Percentiles rank a stretch among this genome's conserved stretches.
Evolutionary conservation across 495 filamentous ascomycete genomes (phyloP).

Genomic region (Penicillium samsonianum): DNA sequence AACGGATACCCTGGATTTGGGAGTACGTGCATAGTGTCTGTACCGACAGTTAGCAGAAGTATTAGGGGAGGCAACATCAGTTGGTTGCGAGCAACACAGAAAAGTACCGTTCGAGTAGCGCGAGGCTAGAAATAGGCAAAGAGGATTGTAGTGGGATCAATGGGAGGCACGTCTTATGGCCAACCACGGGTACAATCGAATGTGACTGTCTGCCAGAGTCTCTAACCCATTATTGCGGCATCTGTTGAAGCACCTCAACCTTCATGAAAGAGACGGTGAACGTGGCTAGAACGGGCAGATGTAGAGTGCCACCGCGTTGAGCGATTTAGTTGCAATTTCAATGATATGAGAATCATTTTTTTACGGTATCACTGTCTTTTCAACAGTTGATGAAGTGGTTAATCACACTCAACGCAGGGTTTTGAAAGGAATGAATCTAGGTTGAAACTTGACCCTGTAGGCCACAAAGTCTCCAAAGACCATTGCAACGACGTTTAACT

Average conservation of each 20-base stretch:
- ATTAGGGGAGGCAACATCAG: background rate
- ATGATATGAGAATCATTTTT: too few species aligned
- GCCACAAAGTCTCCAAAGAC: too few species aligned
- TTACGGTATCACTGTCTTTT: background rate
- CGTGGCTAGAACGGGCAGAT: background rate
- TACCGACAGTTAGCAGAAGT: too few species aligned
- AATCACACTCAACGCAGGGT: background rate
- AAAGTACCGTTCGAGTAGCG: background rate
- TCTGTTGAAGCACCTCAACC: background rate
- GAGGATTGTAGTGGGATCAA: background rate
- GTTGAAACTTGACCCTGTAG: background rate
- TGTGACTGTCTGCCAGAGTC: background rate
- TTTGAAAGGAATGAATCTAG: slow-evolving; percentile 3
- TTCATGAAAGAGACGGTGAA: slow-evolving; percentile 1
- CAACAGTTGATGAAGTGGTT: slow-evolving; percentile 4
- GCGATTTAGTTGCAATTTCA: too few species aligned
- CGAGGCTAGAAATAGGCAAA: background rate
- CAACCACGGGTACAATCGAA: background rate
- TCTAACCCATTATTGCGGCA: background rate
- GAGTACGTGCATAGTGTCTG: too few species aligned
- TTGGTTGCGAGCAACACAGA: background rate
- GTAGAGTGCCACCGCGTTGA: background rate
- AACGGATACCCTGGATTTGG: too few species aligned
- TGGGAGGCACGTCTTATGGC: background rate
- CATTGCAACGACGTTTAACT: too few species aligned